These are phyloP conservation scores for Bipolaris bicolor DNA, from an alignment of 2,329 filamentous ascomycete genomes.

Conservation along the genomic window DNA sequence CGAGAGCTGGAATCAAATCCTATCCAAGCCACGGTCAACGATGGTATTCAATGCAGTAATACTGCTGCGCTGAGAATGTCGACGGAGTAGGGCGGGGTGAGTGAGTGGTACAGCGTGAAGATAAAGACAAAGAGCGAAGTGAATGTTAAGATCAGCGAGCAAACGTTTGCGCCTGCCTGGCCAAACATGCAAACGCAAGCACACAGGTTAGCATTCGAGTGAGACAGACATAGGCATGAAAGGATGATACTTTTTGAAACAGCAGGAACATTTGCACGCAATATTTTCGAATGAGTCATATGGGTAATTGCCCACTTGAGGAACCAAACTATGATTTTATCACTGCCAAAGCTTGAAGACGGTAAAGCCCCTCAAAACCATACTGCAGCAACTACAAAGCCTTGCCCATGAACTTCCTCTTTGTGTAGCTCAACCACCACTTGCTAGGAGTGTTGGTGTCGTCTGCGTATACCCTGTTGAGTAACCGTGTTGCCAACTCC, in stretches of 20 bases:
- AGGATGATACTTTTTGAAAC: neutral
- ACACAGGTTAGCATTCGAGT: conserved; percentile 2
- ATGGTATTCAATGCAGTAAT: neutral
- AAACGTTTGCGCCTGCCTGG: conserved; percentile 10
- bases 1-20: neutral
- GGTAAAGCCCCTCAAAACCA: neutral
- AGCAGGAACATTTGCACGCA: neutral
- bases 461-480: conserved; percentile 86
- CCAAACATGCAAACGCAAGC: conserved; percentile 5
- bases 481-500: conserved; percentile 81
- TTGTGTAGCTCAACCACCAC: conserved; percentile 98
- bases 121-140: neutral
- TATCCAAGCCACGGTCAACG: too few species aligned
- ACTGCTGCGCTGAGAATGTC: neutral
- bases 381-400: conserved; percentile 37
- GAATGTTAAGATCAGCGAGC: neutral
- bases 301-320: neutral
- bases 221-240: neutral
- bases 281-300: neutral
- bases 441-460: conserved; percentile 67
- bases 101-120: neutral
- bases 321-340: neutral
- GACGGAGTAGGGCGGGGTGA: neutral
- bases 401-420: conserved; percentile 99
- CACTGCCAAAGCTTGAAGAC: neutral